Evolutionary conservation across 306 rosid genomes (phyloP).

Genomic region (Urtica urens): DNA sequence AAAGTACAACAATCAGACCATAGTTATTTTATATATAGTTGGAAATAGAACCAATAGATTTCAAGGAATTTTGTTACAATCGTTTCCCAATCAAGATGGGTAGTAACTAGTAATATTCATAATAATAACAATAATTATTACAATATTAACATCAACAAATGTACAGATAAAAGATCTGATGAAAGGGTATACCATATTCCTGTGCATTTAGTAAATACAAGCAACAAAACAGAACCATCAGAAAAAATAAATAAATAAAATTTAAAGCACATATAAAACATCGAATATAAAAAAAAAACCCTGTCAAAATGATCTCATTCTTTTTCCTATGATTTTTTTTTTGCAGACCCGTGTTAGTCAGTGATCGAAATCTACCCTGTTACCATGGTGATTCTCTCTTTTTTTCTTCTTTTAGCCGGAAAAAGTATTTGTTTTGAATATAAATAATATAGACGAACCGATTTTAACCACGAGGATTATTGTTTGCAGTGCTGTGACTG

Average conservation of each 20-base stretch:
- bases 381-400: constrained; percentile 53
- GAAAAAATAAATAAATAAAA: not conserved
- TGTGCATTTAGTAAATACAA: not conserved
- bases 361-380: constrained; percentile 19
- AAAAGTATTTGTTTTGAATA: constrained; percentile 54
- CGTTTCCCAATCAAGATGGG: constrained; percentile 25
- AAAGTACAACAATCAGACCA: too few relatives aligned
- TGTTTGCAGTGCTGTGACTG: constrained; percentile 62
- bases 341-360: constrained; percentile 30
- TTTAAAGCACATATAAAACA: constrained; percentile 14
- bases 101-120: too few relatives aligned
- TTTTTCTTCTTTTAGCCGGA: constrained; percentile 66
- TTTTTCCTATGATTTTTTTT: constrained; percentile 23
- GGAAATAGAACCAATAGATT: too few relatives aligned
- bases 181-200: constrained; percentile 27
- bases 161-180: constrained; percentile 33
- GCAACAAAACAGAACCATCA: not conserved
- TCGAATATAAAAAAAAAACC: constrained; percentile 22
- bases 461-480: constrained; percentile 31
- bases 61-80: not conserved
- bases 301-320: constrained; percentile 23
- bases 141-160: constrained; percentile 30
- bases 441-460: not conserved
- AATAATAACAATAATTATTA: constrained; percentile 23
- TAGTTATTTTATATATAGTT: too few relatives aligned